Conservation (phyloP, 306 rosid genomes). For the Lathyrus sativus region DNA sequence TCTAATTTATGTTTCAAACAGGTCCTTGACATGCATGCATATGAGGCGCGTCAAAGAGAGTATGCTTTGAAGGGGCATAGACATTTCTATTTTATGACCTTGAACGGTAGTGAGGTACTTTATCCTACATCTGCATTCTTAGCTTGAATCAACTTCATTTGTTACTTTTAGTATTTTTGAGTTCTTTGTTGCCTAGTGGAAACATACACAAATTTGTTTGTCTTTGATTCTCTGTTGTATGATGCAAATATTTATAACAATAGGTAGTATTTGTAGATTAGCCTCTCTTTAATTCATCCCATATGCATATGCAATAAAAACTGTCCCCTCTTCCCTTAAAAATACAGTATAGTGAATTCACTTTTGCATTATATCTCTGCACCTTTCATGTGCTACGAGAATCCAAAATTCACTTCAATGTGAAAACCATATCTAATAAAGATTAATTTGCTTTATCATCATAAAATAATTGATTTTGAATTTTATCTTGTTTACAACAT, state of each 20-base stretch:
- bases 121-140: conserved; percentile 15
- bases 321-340: conserved; percentile 16
- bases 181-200: background rate
- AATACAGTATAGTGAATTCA: conserved; percentile 1
- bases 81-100: conserved; percentile 99
- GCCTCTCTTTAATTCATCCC: background rate
- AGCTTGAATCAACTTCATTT: conserved; percentile 10
- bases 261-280: background rate
- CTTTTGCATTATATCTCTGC: conserved; percentile 14
- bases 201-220: background rate
- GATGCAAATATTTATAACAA: conserved; percentile 10
- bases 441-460: too few relatives aligned
- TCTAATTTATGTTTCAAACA: conserved; percentile 45
- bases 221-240: conserved; percentile 12
- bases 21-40: conserved; percentile 90
- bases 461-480: too few relatives aligned
- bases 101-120: conserved; percentile 90
- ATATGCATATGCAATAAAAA: conserved; percentile 7
- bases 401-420: too few relatives aligned
- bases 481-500: too few relatives aligned
- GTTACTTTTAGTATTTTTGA: conserved; percentile 13
- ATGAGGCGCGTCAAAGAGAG: conserved; percentile 90
- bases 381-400: background rate
- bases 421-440: too few relatives aligned
- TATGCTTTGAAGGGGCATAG: conserved; percentile 92